Evolutionary conservation across 2,329 filamentous ascomycete genomes (phyloP).

Genomic region (Talaromyces pinophilus): DNA sequence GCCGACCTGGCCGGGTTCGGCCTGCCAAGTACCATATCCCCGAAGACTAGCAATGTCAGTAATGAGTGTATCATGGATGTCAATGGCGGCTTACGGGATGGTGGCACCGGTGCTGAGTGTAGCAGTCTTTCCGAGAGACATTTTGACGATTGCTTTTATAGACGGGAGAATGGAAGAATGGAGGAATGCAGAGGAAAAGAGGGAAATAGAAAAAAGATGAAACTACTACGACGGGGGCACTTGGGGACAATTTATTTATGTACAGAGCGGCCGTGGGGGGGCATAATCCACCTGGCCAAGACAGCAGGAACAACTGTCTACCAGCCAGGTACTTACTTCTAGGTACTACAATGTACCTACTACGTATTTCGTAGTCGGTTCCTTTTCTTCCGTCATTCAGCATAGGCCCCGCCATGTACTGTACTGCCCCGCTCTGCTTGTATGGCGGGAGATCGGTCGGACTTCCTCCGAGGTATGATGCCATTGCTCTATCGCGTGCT

Average conservation of each 20-base stretch:
- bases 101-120: slow-evolving; percentile 41
- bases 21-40: slow-evolving; percentile 46
- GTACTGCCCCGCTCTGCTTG: background rate
- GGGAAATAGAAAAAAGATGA: background rate
- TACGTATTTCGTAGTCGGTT: background rate
- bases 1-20: slow-evolving; percentile 42
- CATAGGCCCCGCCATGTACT: slow-evolving; percentile 6
- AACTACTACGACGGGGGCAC: background rate
- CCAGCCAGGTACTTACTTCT: background rate
- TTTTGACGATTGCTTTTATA: slow-evolving; percentile 26
- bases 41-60: slow-evolving; percentile 32
- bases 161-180: background rate
- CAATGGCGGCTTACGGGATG: slow-evolving; percentile 37
- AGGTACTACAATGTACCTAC: background rate
- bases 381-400: slow-evolving; percentile 5
- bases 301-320: background rate
- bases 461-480: slow-evolving; percentile 20
- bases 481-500: background rate
- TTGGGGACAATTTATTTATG: background rate
- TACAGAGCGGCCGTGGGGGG: background rate
- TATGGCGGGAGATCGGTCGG: slow-evolving; percentile 7
- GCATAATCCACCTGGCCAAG: background rate
- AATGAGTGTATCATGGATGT: background rate
- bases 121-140: slow-evolving; percentile 46
- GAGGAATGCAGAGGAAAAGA: background rate